A percentile compares a stretch with the other conserved stretches of the same genome.
Evolutionary conservation across 192 early-diverging fungal genomes (phyloP).

Genomic region (Backusella psychrophila): DNA sequence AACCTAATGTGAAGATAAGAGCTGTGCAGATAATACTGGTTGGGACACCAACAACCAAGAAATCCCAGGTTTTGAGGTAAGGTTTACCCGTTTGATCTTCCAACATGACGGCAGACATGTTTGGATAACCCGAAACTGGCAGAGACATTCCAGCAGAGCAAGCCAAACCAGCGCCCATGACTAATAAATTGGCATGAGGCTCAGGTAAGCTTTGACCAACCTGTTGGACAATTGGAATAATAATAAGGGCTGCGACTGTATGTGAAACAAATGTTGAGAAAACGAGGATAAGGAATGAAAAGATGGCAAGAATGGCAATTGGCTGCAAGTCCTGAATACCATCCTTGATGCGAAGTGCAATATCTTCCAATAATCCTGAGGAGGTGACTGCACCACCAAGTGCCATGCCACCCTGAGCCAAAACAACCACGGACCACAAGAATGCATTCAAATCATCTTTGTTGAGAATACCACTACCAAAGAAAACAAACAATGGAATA

Average conservation of each 20-base stretch:
- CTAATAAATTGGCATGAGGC: constrained; percentile 64
- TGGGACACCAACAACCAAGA: constrained; percentile 60
- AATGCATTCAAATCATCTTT: constrained; percentile 80
- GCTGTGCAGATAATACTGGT: constrained; percentile 54
- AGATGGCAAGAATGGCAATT: constrained; percentile 59
- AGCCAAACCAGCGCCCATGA: constrained; percentile 67
- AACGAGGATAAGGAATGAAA: constrained; percentile 61
- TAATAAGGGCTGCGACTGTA: constrained; percentile 78
- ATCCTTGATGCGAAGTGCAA: constrained; percentile 59
- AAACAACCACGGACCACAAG: constrained; percentile 53
- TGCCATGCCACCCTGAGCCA: constrained; percentile 78
- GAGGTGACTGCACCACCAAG: constrained; percentile 74
- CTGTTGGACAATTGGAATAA: constrained; percentile 71
- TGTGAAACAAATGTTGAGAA: constrained; percentile 77
- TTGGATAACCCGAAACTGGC: constrained; percentile 76
- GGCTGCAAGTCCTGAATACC: constrained; percentile 48
- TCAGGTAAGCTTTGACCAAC: constrained; percentile 62
- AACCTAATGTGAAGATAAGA: constrained; percentile 59
- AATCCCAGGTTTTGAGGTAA: constrained; percentile 64
- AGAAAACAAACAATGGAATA: constrained; percentile 73
- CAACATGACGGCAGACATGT: constrained; percentile 72
- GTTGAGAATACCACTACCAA: constrained; percentile 63
- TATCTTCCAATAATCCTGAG: constrained; percentile 61
- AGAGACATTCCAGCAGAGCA: constrained; percentile 44
- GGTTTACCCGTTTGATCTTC: constrained; percentile 67